phyloP scores from a whole-genome alignment of 495 filamentous ascomycete genomes.

The Penicillium parvum region DNA sequence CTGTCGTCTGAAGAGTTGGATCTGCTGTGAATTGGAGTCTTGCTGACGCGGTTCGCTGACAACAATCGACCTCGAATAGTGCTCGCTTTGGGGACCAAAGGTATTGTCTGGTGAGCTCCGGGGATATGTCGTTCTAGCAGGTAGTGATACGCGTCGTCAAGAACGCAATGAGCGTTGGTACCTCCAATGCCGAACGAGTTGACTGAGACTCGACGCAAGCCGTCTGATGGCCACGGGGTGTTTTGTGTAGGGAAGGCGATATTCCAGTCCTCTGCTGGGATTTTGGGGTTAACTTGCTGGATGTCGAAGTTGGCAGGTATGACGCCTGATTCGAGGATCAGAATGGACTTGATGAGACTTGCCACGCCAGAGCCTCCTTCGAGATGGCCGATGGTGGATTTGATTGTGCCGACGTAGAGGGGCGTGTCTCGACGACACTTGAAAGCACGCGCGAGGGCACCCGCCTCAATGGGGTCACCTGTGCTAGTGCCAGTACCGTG shows the following conservation, averaged over 20 bases:
- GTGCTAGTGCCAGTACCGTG: slow-evolving; percentile 47
- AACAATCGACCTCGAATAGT: background rate
- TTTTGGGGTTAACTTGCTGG: slow-evolving; percentile 31
- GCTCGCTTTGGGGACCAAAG: background rate
- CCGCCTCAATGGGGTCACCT: slow-evolving; percentile 49
- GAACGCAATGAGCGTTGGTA: slow-evolving; percentile 57
- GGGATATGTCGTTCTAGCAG: slow-evolving; percentile 9
- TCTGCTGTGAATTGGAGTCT: background rate
- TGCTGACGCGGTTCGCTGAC: background rate
- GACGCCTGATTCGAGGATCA: slow-evolving; percentile 36
- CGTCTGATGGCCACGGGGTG: slow-evolving; percentile 14
- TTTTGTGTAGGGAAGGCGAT: slow-evolving; percentile 14
- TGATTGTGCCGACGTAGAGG: slow-evolving; percentile 34
- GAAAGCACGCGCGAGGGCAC: slow-evolving; percentile 42
- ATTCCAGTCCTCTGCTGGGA: slow-evolving; percentile 12
- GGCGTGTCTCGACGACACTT: slow-evolving; percentile 14
- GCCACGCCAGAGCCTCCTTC: slow-evolving; percentile 45
- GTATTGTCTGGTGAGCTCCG: slow-evolving; percentile 7
- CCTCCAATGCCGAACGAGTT: slow-evolving; percentile 62
- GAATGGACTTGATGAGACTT: slow-evolving; percentile 36
- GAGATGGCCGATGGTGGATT: slow-evolving; percentile 43
- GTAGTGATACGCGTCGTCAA: slow-evolving; percentile 41
- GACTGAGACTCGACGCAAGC: slow-evolving; percentile 48
- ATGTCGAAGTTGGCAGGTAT: slow-evolving; percentile 35
- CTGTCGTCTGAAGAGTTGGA: slow-evolving; percentile 9